Base-by-base conservation (phyloP, 306 rosid species). In the Elaeagnus macrophylla region DNA sequence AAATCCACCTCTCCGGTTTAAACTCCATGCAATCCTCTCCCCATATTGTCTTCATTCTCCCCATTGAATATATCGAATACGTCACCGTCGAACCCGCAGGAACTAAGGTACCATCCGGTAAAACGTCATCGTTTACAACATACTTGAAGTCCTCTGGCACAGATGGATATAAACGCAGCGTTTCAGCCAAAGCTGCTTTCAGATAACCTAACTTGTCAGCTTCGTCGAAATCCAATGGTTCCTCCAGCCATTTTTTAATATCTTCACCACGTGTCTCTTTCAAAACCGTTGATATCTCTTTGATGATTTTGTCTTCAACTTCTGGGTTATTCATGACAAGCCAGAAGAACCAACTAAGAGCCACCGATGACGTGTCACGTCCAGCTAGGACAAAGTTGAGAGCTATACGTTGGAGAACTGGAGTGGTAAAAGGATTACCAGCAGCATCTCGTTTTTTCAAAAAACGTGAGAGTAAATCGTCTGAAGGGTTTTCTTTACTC, bases 361-460 rank as follows among this genome's bases (percentile, higher is more conserved):
- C 97, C 35, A 91, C 97, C 0, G 97, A 91, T 0, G 97, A 86
- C 3, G 97, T 91, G 84, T 91, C 97, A 13, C 97, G 81, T 1
- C 97, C 97, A 47, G 97, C 97, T 53, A 91, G 95, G 66, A 91
- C 79, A 69, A 91, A 91, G 75, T 91, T 91, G 37, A 91, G 67
- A 0, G 97, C 95, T 11, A 91, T 84, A 10, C 68, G 91, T 6
- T 81, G 84, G 18, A 91, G 83, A 7, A 74, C 79, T 5, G 65
- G 20, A 38, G 59, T 6, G 6, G 72, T 56, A 19, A 86, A 68
- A 5, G 57, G 65, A 32, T 81, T 75, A 0, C 97, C 95, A 12
- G 73, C 39, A 1, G 59, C 75, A 51, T 84, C 96, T 17, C 75
- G 86, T 37, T 86, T 86, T 61, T 74, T 86, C 68, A 84, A 54